These are phyloP conservation scores for Verruconis gallopava DNA, from an alignment of 2,329 filamentous ascomycete genomes.

Conservation along the genomic window DNA sequence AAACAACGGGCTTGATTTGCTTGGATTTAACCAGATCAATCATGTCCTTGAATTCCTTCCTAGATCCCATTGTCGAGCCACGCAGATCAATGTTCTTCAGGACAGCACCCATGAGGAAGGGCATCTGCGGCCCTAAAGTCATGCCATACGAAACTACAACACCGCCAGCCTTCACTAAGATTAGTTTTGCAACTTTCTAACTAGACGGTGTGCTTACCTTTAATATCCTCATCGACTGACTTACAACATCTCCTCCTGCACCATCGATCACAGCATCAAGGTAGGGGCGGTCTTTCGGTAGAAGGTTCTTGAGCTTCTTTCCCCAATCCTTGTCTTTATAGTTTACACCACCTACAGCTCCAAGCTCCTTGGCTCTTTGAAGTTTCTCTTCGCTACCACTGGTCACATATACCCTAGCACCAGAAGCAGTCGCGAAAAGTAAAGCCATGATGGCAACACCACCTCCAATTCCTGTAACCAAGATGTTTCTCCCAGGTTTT, in stretches of 20 bases:
- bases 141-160: slow-evolving; percentile 84
- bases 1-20: slow-evolving; percentile 65
- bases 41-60: slow-evolving; percentile 85
- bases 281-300: slow-evolving; percentile 53
- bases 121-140: slow-evolving; percentile 76
- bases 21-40: slow-evolving; percentile 64
- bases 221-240: slow-evolving; percentile 52
- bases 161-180: slow-evolving; percentile 47
- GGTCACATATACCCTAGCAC: slow-evolving; percentile 70
- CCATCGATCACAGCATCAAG: slow-evolving; percentile 83
- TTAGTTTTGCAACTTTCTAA: neutral
- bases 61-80: slow-evolving; percentile 83
- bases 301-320: slow-evolving; percentile 49
- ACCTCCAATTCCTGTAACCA: slow-evolving; percentile 85
- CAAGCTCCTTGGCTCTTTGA: slow-evolving; percentile 54
- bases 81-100: slow-evolving; percentile 77
- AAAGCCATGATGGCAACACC: slow-evolving; percentile 77
- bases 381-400: slow-evolving; percentile 66
- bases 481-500: slow-evolving; percentile 54
- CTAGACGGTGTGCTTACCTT: slow-evolving; percentile 35
- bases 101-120: slow-evolving; percentile 72
- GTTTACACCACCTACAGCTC: slow-evolving; percentile 67
- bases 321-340: slow-evolving; percentile 78
- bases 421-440: slow-evolving; percentile 62
- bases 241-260: slow-evolving; percentile 74